These are phyloP conservation scores for Globisporangium emineosum DNA, from an alignment of 352 stramenopile species.

Conservation along the genomic window DNA sequence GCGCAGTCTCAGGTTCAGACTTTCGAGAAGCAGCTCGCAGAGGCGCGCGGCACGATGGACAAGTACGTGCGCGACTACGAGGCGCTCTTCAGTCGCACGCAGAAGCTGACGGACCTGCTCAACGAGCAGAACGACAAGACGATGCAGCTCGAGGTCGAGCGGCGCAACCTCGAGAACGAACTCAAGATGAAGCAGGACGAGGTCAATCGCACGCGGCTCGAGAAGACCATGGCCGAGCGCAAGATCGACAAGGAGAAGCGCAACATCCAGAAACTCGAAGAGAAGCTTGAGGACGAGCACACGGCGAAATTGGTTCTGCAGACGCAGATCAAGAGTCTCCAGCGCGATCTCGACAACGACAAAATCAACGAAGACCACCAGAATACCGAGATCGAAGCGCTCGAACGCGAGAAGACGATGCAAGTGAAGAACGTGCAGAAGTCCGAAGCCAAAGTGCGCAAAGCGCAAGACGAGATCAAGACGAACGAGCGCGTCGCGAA, in stretches of 20 bases:
- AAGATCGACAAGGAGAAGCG: constrained; percentile 88
- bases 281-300: constrained; percentile 90
- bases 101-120: constrained; percentile 92
- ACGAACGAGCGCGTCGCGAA: constrained; percentile 91
- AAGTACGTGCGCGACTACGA: constrained; percentile 94
- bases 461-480: constrained; percentile 88
- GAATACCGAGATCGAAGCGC: constrained; percentile 69
- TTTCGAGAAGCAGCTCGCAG: constrained; percentile 87
- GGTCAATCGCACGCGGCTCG: constrained; percentile 76
- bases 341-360: constrained; percentile 75
- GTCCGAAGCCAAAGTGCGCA: constrained; percentile 83
- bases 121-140: constrained; percentile 91
- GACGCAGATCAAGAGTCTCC: constrained; percentile 80
- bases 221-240: constrained; percentile 89
- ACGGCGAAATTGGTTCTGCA: constrained; percentile 79
- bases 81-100: constrained; percentile 84
- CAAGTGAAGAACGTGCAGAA: constrained; percentile 81
- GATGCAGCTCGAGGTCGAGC: constrained; percentile 79
- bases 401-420: constrained; percentile 88
- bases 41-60: constrained; percentile 86
- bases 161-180: constrained; percentile 78
- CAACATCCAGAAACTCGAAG: constrained; percentile 85
- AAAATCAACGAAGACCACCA: constrained; percentile 76
- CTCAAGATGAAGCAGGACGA: constrained; percentile 86
- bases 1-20: constrained; percentile 66